Conservation (phyloP, 306 rosid genomes). For the Abrus pulchellus region DNA sequence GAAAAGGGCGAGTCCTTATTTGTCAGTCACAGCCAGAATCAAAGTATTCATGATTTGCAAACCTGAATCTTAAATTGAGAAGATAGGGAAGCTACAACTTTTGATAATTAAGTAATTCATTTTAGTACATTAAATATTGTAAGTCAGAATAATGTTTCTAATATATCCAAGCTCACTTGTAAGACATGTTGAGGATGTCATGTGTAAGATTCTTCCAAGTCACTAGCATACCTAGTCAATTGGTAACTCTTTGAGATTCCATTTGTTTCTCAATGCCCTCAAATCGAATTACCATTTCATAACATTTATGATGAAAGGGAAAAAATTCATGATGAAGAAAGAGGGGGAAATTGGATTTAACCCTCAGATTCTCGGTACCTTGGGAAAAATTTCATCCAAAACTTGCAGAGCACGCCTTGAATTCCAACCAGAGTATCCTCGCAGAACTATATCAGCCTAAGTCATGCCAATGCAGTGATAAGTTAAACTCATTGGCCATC, state of each 20-base stretch:
- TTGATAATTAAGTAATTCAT: not conserved
- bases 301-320: not conserved
- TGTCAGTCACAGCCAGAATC: constrained; percentile 29
- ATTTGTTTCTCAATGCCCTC: not conserved
- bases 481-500: constrained; percentile 26
- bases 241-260: not conserved
- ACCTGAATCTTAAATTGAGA: not conserved
- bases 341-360: not conserved
- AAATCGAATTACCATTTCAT: not conserved
- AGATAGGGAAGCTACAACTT: not conserved
- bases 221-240: constrained; percentile 16
- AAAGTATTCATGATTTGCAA: not conserved
- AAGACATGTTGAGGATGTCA: not conserved
- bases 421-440: constrained; percentile 91
- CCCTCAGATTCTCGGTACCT: constrained; percentile 55
- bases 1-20: not conserved
- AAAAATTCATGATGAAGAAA: not conserved
- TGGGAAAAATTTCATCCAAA: constrained; percentile 75
- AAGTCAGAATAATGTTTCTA: constrained; percentile 21
- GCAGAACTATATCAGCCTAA: constrained; percentile 76
- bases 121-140: not conserved
- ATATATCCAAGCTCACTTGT: not conserved
- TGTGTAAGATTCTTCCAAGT: constrained; percentile 25
- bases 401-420: constrained; percentile 81
- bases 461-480: constrained; percentile 1